These are phyloP conservation scores for Ceratocystis cacaofunesta DNA, from an alignment of 2,329 filamentous ascomycete species.

Conservation along the genomic window DNA sequence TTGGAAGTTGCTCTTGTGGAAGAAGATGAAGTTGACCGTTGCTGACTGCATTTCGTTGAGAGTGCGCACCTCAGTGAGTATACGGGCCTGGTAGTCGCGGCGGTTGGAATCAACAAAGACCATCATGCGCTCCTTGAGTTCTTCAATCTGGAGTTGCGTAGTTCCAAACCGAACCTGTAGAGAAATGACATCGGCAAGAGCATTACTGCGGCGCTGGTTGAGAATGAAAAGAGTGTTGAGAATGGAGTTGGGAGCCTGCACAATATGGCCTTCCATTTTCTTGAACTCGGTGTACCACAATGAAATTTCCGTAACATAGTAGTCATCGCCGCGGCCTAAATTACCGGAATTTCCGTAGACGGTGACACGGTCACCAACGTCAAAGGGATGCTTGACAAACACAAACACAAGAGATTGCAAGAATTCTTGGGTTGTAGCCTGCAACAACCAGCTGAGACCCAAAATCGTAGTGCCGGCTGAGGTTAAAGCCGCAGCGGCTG, in stretches of 20 bases:
- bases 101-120: constrained; percentile 76
- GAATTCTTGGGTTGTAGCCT: constrained; percentile 86
- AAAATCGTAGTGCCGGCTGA: constrained; percentile 79
- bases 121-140: constrained; percentile 62
- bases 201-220: constrained; percentile 81
- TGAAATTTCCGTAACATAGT: constrained; percentile 89
- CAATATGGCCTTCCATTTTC: constrained; percentile 94
- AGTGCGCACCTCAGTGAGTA: constrained; percentile 68
- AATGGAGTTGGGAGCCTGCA: constrained; percentile 88
- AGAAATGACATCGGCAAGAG: constrained; percentile 70
- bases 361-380: constrained; percentile 84
- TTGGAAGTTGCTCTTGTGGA: constrained; percentile 95
- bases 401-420: constrained; percentile 89
- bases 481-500: constrained; percentile 78
- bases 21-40: constrained; percentile 85
- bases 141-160: constrained; percentile 65
- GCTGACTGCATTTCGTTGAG: constrained; percentile 74
- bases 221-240: constrained; percentile 89
- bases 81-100: constrained; percentile 74
- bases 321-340: constrained; percentile 70
- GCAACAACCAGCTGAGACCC: constrained; percentile 82
- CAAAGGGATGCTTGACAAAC: constrained; percentile 93
- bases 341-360: constrained; percentile 82
- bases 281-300: constrained; percentile 94
- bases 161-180: constrained; percentile 83